These are phyloP conservation scores for Recurvomyces mirabilis DNA, from an alignment of 495 filamentous ascomycete genomes.

Conservation along the genomic window DNA sequence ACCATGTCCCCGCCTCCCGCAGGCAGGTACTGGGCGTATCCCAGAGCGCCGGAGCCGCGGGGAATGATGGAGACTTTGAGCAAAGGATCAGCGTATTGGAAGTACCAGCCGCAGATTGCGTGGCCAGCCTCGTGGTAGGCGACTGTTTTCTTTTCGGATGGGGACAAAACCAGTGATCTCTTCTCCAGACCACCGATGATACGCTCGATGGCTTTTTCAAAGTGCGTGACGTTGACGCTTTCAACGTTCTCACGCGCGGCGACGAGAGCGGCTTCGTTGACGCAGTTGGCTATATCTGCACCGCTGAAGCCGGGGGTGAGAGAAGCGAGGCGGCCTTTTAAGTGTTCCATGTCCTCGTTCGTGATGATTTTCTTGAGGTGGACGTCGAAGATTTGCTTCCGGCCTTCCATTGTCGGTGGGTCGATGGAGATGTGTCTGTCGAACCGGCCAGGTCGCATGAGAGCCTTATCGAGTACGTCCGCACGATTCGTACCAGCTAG, in stretches of 20 bases:
- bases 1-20: slow-evolving; percentile 70
- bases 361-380: slow-evolving; percentile 89
- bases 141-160: slow-evolving; percentile 86
- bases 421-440: slow-evolving; percentile 93
- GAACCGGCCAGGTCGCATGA: slow-evolving; percentile 94
- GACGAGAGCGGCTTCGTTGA: slow-evolving; percentile 93
- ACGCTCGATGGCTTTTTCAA: slow-evolving; percentile 95
- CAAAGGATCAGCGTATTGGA: slow-evolving; percentile 88
- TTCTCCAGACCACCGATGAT: slow-evolving; percentile 93
- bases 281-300: slow-evolving; percentile 95
- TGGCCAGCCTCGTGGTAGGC: slow-evolving; percentile 98
- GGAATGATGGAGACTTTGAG: slow-evolving; percentile 99
- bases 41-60: slow-evolving; percentile 81
- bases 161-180: slow-evolving; percentile 84
- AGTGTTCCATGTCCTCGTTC: slow-evolving; percentile 71
- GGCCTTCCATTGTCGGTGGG: slow-evolving; percentile 87
- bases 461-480: slow-evolving; percentile 85
- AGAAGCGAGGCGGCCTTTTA: slow-evolving; percentile 77
- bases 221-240: slow-evolving; percentile 72
- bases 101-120: slow-evolving; percentile 97
- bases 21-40: slow-evolving; percentile 96
- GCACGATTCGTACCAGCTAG: slow-evolving; percentile 92
- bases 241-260: slow-evolving; percentile 72
- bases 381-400: slow-evolving; percentile 90
- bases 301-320: slow-evolving; percentile 93